These are phyloP conservation scores for Hypoxylon perforatum DNA, from an alignment of 495 filamentous ascomycete species.

Conservation along the genomic window DNA sequence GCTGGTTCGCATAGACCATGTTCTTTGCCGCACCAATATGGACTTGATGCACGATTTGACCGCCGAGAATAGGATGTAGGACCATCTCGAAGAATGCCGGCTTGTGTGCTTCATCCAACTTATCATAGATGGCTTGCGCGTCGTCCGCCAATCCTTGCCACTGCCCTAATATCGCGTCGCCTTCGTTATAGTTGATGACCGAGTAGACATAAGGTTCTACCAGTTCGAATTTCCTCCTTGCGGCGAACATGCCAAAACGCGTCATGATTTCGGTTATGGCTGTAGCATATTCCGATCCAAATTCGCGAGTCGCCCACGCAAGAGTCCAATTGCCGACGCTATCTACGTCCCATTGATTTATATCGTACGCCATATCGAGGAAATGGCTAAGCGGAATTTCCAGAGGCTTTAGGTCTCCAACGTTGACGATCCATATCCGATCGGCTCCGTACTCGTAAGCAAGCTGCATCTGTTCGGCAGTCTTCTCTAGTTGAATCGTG, in stretches of 20 bases:
- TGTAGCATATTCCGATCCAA: constrained; percentile 60
- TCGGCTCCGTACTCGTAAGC: constrained; percentile 70
- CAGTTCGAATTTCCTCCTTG: constrained; percentile 74
- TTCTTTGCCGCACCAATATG: constrained; percentile 71
- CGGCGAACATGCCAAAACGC: constrained; percentile 70
- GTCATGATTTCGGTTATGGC: constrained; percentile 67
- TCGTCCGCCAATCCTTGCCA: constrained; percentile 67
- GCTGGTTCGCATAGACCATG: constrained; percentile 70
- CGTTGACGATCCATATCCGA: constrained; percentile 80
- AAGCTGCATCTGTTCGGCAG: constrained; percentile 72
- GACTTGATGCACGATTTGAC: constrained; percentile 69
- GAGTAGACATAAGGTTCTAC: constrained; percentile 72
- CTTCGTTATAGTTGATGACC: constrained; percentile 77
- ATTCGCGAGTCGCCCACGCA: constrained; percentile 70
- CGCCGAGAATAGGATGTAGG: constrained; percentile 73
- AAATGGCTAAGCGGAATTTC: constrained; percentile 77
- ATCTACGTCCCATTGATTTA: constrained; percentile 62
- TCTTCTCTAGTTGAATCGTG: constrained; percentile 73
- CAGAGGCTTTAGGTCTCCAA: constrained; percentile 77
- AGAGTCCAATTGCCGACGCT: constrained; percentile 67
- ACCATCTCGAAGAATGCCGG: constrained; percentile 77
- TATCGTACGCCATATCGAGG: constrained; percentile 74
- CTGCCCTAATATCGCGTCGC: constrained; percentile 69
- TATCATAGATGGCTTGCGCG: constrained; percentile 67
- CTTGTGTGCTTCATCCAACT: constrained; percentile 58